Base-by-base conservation (phyloP, 2,329 filamentous ascomycete species). In the Epichloe typhina region DNA sequence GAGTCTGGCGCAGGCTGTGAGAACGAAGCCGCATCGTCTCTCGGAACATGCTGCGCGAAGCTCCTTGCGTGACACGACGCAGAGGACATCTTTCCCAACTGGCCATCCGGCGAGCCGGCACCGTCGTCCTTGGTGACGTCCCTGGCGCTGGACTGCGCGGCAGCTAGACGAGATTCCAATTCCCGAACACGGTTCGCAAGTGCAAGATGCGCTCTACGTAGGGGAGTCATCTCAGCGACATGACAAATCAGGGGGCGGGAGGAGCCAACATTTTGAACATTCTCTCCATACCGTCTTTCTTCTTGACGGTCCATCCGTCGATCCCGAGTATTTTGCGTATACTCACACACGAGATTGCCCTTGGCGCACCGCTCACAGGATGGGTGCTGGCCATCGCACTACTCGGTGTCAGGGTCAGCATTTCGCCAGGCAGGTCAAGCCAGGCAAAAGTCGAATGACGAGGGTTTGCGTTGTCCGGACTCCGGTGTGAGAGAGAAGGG, bases 231-330 rank as follows among this genome's bases (percentile, higher is more conserved):
- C 12, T 50, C 35, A 50, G 35, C 31, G 36, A 7, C 31, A 3
- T 9, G 31, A 13, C n/a, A 17, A 11, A 4, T 19, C 26, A 19
- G 12, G 19, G n/a, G 31, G n/a, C 9, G 9, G 21, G 15, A 26
- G 21, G 15, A 17, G 35, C 9, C 12, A 13, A 6, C 11, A 2
- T 40, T n/a, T 17, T 6, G 19, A 26, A 3, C 7, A 3, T 40
- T n/a, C 15, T 6, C n/a, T 9, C 39, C 53, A 50, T 43, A 59
- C 56, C 50, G 56, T 13, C 56, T 52, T 39, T 59, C 57, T 36
- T 55, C 55, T 35, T 57, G 56, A 3, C 58, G 57, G 26, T 58
- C 54, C 49, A 60, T 55, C 35, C 58, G 57, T 50, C 58, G 59
- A 50, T 60, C 58, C 31, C 54, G 57, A 9, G 54, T 56, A 21